Evolutionary conservation across 257 asterid genomes (phyloP), one percentile per base, ranked within the genome.

Genomic region (Solanum piurae): DNA sequence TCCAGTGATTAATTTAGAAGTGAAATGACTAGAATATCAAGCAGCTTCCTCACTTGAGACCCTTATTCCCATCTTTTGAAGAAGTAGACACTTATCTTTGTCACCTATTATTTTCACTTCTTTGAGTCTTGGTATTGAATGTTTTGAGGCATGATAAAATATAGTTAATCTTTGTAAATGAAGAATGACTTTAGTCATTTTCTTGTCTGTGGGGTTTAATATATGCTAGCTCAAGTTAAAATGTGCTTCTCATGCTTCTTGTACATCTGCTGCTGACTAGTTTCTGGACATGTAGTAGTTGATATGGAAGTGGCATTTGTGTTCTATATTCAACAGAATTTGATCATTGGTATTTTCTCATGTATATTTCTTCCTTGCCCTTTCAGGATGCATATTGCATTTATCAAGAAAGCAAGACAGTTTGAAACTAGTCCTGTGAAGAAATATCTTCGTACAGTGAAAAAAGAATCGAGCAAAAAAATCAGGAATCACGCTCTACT

Each of bases 381-480:
- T 89, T 90, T 42, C 93, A 97, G 99, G 92, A 82, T 68, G 88
- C 94, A 92, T 77, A 86, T 92, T 83, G 73, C 91, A 86, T 89
- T 77, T 87, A 90, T 97, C 83, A 90, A 86, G 74, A 87, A 91
- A 90, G 94, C 90, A 58, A 90, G 75, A 87, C 90, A 87, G 84
- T 89, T 92, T 40, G 97, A 94, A 86, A 93, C 89, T 60, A 87
- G 86, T 31, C 89, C 90, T 36, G 85, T 91, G 44, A 92, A 84
- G 69, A 90, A 89, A 62, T 91, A 94, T 92, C 90, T 90, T 66
- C 93, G 90, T 89, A 89, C 68, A 62, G 71, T 93, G 88, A 93
- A 87, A 91, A 85, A 36, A 73, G 86, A 85, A 88, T 85, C 89
- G 89, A 91, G 83, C 52, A 91, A 91, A 86, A 91, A 79, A 72